Base-by-base conservation (phyloP, 23 red algal genomes). In the Agarophyton chilense region DNA sequence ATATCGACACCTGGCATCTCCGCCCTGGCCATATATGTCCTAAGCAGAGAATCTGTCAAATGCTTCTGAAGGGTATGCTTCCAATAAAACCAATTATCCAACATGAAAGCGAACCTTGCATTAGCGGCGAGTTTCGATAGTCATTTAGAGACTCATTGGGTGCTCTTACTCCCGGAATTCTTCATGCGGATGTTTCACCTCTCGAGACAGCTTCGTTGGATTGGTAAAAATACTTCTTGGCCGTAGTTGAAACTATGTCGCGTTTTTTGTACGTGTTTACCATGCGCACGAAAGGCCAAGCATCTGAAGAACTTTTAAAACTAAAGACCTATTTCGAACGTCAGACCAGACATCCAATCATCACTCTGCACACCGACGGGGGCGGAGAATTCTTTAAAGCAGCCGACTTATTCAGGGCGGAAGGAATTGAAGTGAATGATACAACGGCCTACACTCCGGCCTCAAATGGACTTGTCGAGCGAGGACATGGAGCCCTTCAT, bases 401-500 rank as follows among this genome's bases (percentile, higher is more conserved):
- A 11, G 24, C 13, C 3, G 3, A 51, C 3, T 51, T 24, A 4
- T 55, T 79, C 74, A 13, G 13, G 52, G 24, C 6, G 14, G 45
- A 79, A 25, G 42, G 42, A 52, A 49, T 52, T 17, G 50, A 79
- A 24, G 18, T 79, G 3, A 3, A 40, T 16, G 13, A 40, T 4
- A 46, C 41, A 46, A 51, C 74, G 14, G 9, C 74, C 5, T 52
- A 80, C 52, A 80, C 76, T 39, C 49, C 77, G 5, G 49, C 41
- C 3, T 81, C 46, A 5, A 81, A 81, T 32, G 77, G 77, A 42
- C 28, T 81, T 10, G 32, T 52, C 18, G 76, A 57, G 57, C 41
- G 76, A 11, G 50, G 19, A 45, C 77, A 81, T 32, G 52, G 77
- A 8, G 56, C 56, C 11, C 26, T 83, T 0, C 58, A 39, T 64